Evolutionary conservation across 768 basidiomycete genomes (phyloP).

Genomic region (Hypholoma sublateritium): DNA sequence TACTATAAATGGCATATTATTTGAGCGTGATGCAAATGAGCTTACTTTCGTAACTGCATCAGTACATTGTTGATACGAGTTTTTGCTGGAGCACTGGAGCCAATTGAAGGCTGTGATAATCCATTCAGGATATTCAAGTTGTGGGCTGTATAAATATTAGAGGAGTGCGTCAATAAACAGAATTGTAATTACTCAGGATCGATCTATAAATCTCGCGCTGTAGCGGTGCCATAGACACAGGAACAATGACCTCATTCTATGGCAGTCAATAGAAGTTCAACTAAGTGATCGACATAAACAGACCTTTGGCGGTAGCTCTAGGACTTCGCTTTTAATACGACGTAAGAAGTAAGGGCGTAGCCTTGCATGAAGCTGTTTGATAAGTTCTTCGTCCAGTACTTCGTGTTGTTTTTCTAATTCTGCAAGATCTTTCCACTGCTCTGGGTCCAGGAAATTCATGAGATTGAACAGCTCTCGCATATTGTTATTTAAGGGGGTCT

Average conservation of each 20-base stretch:
- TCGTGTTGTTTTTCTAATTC: slow-evolving; percentile 72
- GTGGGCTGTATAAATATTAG: slow-evolving; percentile 46
- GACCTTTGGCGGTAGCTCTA: slow-evolving; percentile 91
- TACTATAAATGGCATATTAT: neutral
- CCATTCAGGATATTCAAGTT: slow-evolving; percentile 68
- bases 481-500: slow-evolving; percentile 97
- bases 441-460: slow-evolving; percentile 90
- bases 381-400: slow-evolving; percentile 74
- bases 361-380: slow-evolving; percentile 76
- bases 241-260: slow-evolving; percentile 90
- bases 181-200: slow-evolving; percentile 60
- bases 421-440: slow-evolving; percentile 75
- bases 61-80: slow-evolving; percentile 76
- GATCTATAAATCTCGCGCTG: slow-evolving; percentile 89
- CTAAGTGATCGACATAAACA: neutral
- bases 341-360: slow-evolving; percentile 91
- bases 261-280: neutral
- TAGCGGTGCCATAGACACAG: slow-evolving; percentile 81
- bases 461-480: slow-evolving; percentile 95
- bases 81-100: slow-evolving; percentile 38
- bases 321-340: slow-evolving; percentile 89
- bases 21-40: neutral
- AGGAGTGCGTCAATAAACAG: neutral
- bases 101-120: slow-evolving; percentile 45
- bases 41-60: slow-evolving; percentile 87